phyloP scores from a whole-genome alignment of 2,329 filamentous ascomycete species.

The Nigrograna mackinnonii region DNA sequence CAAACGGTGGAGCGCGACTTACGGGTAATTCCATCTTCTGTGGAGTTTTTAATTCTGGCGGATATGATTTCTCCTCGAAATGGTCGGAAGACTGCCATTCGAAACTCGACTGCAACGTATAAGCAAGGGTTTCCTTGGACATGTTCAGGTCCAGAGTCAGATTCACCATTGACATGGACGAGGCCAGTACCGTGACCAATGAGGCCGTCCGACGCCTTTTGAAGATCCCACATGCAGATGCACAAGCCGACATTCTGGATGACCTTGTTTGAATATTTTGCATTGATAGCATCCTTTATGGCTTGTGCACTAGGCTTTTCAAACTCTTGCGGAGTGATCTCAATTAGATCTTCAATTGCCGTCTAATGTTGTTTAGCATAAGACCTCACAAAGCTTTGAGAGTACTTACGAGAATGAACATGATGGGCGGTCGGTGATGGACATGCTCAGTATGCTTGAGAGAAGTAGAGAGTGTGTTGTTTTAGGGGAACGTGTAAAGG shows the following conservation, averaged over 20 bases:
- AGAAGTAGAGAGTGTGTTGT: neutral
- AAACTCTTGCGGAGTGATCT: slow-evolving; percentile 89
- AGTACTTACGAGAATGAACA: slow-evolving; percentile 44
- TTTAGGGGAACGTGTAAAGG: neutral
- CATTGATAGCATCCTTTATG: slow-evolving; percentile 95
- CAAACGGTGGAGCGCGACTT: slow-evolving; percentile 49
- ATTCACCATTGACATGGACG: slow-evolving; percentile 94
- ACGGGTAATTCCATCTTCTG: slow-evolving; percentile 69
- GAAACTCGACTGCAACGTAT: slow-evolving; percentile 74
- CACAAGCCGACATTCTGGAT: slow-evolving; percentile 95
- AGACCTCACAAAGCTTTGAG: neutral
- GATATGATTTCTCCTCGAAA: slow-evolving; percentile 93
- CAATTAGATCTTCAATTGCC: slow-evolving; percentile 90
- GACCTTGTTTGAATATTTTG: slow-evolving; percentile 96
- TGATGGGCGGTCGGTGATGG: slow-evolving; percentile 19
- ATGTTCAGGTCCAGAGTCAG: too few species aligned
- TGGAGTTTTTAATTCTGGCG: slow-evolving; percentile 78
- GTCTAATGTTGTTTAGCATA: slow-evolving; percentile 61
- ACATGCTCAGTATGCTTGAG: slow-evolving; percentile 25
- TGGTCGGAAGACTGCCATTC: slow-evolving; percentile 89
- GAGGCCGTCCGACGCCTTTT: slow-evolving; percentile 87
- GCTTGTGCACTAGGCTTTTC: slow-evolving; percentile 79
- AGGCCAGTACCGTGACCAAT: slow-evolving; percentile 91
- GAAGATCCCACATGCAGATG: slow-evolving; percentile 88
- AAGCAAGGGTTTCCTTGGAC: too few species aligned